phyloP scores from a whole-genome alignment of 306 rosid species.

The Hippophae tibetana region DNA sequence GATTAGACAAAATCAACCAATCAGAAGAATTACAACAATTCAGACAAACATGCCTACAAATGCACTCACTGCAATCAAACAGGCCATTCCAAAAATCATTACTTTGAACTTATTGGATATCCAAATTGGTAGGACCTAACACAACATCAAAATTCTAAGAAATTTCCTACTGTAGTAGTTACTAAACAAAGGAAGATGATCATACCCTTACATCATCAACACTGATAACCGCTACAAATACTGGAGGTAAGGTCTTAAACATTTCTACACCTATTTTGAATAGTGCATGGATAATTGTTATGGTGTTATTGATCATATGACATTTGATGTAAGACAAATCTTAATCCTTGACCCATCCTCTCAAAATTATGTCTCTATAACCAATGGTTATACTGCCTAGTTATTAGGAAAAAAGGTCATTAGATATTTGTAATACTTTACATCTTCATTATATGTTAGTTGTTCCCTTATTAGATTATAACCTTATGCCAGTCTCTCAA shows the following conservation, averaged over 20 bases:
- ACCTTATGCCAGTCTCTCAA: too few relatives aligned
- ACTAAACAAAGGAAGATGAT: not conserved
- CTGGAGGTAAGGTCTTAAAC: not conserved
- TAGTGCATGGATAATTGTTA: not conserved
- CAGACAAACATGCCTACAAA: not conserved
- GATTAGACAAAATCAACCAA: too few relatives aligned
- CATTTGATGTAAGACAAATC: not conserved
- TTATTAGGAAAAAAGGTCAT: too few relatives aligned
- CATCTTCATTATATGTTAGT: too few relatives aligned
- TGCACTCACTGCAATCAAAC: too few relatives aligned
- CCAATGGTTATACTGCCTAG: not conserved
- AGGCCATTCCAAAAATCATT: not conserved
- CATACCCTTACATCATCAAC: not conserved
- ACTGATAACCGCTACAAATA: not conserved
- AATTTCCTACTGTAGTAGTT: not conserved
- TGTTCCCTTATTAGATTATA: too few relatives aligned
- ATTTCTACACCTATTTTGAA: too few relatives aligned
- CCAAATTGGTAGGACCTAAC: not conserved
- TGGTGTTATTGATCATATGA: not conserved
- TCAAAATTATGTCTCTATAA: not conserved
- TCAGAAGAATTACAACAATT: not conserved
- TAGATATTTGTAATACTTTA: too few relatives aligned
- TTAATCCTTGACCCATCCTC: too few relatives aligned
- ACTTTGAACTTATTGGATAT: not conserved
- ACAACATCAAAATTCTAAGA: not conserved